These are phyloP conservation scores for Lichtheimia ramosa DNA, from an alignment of 371 early-diverging fungal genomes.

Conservation along the genomic window DNA sequence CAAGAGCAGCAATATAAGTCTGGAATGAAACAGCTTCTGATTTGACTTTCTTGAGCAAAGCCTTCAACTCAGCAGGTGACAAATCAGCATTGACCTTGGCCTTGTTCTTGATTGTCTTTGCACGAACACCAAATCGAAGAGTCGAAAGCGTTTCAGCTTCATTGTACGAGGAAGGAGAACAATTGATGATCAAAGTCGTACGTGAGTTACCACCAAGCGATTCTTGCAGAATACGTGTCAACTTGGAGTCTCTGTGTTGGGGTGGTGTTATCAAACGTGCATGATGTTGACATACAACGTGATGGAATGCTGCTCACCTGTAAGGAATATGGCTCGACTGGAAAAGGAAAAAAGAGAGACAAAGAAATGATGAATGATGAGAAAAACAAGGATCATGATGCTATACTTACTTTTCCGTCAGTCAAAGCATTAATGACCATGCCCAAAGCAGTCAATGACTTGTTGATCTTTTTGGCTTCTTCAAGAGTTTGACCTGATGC, in stretches of 20 bases:
- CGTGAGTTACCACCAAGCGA: constrained; percentile 96
- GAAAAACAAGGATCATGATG: too few species aligned
- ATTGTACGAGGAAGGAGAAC: constrained; percentile 94
- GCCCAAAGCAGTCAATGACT: constrained; percentile 94
- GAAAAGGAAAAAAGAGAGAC: constrained; percentile 3
- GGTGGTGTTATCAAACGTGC: too few species aligned
- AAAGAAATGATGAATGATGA: constrained; percentile 9
- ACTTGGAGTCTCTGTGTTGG: constrained; percentile 84
- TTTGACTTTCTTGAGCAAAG: constrained; percentile 84
- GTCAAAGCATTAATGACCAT: constrained; percentile 98
- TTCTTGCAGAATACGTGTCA: constrained; percentile 98
- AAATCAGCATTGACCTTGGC: constrained; percentile 96
- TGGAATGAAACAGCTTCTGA: constrained; percentile 77
- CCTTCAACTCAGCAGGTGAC: constrained; percentile 89
- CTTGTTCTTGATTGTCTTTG: constrained; percentile 98
- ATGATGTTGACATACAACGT: too few species aligned
- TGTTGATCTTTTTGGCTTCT: constrained; percentile 99
- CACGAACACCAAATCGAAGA: constrained; percentile 95
- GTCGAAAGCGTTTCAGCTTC: constrained; percentile 95
- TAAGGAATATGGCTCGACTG: constrained; percentile 95
- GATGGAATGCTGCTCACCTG: constrained; percentile 26
- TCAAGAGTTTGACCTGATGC: constrained; percentile 97
- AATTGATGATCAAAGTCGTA: constrained; percentile 95
- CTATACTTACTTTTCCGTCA: constrained; percentile 71
- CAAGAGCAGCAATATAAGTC: constrained; percentile 77